Conservation (phyloP, 805 yeast species). For the Candida sphagnicola region DNA sequence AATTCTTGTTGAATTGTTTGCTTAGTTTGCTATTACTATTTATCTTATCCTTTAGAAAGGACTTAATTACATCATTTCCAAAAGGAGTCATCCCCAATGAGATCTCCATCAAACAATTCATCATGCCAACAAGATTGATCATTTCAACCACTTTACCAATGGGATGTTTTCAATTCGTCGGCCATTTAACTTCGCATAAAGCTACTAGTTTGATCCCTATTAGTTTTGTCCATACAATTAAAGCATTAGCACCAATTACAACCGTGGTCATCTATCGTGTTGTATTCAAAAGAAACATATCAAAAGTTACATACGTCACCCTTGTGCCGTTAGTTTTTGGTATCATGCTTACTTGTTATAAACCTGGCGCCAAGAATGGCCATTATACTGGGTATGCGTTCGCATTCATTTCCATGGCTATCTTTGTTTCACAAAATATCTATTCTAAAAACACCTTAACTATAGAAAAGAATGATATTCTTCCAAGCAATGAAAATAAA, state of each 20-base stretch:
- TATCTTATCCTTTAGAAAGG: constrained; percentile 11
- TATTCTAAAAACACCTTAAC: constrained; percentile 75
- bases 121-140: constrained; percentile 51
- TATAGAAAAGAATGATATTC: constrained; percentile 25
- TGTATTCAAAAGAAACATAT: constrained; percentile 56
- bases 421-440: constrained; percentile 75
- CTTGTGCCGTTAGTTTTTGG: constrained; percentile 77
- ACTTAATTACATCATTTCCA: constrained; percentile 32
- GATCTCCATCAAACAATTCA: constrained; percentile 32
- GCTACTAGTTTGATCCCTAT: constrained; percentile 93
- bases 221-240: constrained; percentile 91
- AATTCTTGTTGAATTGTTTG: constrained; percentile 68
- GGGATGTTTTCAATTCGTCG: constrained; percentile 91
- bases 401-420: constrained; percentile 55
- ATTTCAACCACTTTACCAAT: constrained; percentile 78
- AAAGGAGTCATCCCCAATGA: constrained; percentile 45
- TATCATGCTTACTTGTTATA: constrained; percentile 73
- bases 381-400: constrained; percentile 41
- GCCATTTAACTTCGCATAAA: constrained; percentile 86
- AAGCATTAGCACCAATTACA: constrained; percentile 84
- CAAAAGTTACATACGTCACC: constrained; percentile 67
- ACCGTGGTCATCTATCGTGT: constrained; percentile 78
- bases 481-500: constrained; percentile 16
- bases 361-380: constrained; percentile 31
- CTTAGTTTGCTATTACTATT: constrained; percentile 46